phyloP scores from a whole-genome alignment of 2,329 filamentous ascomycete genomes.

The Botrytis sinoallii region DNA sequence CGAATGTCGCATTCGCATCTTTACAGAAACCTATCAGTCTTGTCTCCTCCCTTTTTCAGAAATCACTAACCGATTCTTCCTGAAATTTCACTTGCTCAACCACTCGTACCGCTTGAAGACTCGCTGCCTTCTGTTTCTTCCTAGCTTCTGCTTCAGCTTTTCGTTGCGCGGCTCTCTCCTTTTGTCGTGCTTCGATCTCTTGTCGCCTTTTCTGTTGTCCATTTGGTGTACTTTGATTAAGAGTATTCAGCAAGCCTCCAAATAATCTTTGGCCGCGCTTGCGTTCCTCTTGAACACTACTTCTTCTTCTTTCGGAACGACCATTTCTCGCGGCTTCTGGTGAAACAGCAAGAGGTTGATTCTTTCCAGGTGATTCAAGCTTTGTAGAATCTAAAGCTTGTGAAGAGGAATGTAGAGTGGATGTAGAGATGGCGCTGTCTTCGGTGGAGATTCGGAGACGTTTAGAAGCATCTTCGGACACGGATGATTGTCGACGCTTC shows the following conservation, averaged over 20 bases:
- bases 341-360: neutral
- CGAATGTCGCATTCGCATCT: slow-evolving; percentile 66
- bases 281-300: slow-evolving; percentile 67
- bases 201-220: slow-evolving; percentile 65
- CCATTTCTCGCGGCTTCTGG: slow-evolving; percentile 18
- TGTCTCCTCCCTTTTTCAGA: neutral
- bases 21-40: slow-evolving; percentile 12
- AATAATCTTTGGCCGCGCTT: slow-evolving; percentile 84
- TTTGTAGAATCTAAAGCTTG: slow-evolving; percentile 24
- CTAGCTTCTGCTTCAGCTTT: slow-evolving; percentile 67
- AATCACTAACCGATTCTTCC: slow-evolving; percentile 65
- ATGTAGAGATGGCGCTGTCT: slow-evolving; percentile 25
- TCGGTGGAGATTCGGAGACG: slow-evolving; percentile 47
- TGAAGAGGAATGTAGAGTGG: slow-evolving; percentile 34
- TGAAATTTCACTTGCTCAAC: slow-evolving; percentile 73
- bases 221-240: slow-evolving; percentile 67
- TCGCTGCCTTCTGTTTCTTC: slow-evolving; percentile 62
- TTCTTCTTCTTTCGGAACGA: slow-evolving; percentile 40
- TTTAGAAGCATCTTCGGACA: slow-evolving; percentile 49
- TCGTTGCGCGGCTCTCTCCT: slow-evolving; percentile 71
- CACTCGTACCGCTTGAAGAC: slow-evolving; percentile 58
- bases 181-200: slow-evolving; percentile 80
- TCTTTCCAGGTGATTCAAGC: slow-evolving; percentile 13
- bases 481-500: slow-evolving; percentile 51
- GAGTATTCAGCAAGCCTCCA: slow-evolving; percentile 59